These are phyloP conservation scores for Chrysopogon serrulatus DNA, from an alignment of 176 grass and related monocot species.

Conservation along the genomic window DNA sequence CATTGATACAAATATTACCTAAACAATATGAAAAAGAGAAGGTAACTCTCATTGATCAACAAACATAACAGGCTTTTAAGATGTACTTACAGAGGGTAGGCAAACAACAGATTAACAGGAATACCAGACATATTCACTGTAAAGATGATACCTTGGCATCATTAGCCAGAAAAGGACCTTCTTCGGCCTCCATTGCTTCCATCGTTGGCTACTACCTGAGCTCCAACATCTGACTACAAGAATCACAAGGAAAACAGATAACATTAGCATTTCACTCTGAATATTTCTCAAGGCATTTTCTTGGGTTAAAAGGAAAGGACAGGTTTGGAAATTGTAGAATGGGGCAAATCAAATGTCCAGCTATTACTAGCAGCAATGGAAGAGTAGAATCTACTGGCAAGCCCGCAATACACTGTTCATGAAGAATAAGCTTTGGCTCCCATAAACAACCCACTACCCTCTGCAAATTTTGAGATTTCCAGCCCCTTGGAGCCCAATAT, in stretches of 20 bases:
- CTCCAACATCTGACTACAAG: constrained; percentile 37
- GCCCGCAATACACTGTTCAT: constrained; percentile 7
- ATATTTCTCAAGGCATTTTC: background rate
- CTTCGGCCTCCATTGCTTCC: constrained; percentile 64
- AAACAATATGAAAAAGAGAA: background rate
- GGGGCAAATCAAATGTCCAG: constrained; percentile 11
- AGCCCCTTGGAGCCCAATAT: constrained; percentile 1
- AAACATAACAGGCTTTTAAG: background rate
- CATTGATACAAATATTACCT: background rate
- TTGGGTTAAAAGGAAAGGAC: background rate
- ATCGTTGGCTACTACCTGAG: constrained; percentile 30
- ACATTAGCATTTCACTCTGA: constrained; percentile 30
- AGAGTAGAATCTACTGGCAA: constrained; percentile 5
- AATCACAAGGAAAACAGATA: constrained; percentile 20
- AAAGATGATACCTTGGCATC: constrained; percentile 76
- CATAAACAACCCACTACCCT: background rate
- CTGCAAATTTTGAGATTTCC: constrained; percentile 7
- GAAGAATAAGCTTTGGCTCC: constrained; percentile 8
- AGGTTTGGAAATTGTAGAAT: background rate
- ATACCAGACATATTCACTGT: background rate
- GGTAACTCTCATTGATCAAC: constrained; percentile 7
- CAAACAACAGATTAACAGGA: background rate
- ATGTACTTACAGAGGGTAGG: background rate
- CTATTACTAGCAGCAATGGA: background rate
- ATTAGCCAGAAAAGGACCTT: constrained; percentile 58